phyloP scores from a whole-genome alignment of 108 stramenopile genomes.

The Hondaea fermentalgiana region DNA sequence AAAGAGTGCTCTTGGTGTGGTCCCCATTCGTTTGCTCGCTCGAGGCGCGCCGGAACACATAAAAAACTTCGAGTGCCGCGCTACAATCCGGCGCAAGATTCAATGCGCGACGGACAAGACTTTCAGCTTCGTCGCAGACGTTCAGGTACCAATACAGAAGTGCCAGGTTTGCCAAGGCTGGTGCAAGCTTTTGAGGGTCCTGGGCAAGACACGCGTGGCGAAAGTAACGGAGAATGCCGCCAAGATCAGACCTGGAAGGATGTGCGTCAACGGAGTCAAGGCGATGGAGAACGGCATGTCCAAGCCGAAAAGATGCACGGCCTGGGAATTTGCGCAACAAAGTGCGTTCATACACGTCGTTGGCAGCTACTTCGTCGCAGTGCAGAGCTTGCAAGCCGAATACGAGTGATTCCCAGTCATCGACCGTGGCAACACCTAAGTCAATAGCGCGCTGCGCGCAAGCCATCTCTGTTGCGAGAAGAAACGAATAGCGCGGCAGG shows the following conservation, averaged over 20 bases:
- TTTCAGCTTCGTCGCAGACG: not conserved
- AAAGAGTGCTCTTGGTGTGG: not conserved
- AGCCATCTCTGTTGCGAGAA: not conserved
- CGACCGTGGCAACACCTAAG: not conserved
- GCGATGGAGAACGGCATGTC: not conserved
- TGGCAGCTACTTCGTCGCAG: not conserved
- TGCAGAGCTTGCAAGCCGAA: not conserved
- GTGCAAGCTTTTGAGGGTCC: not conserved
- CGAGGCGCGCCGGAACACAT: not conserved
- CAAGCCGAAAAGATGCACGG: not conserved
- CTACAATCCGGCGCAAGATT: not conserved
- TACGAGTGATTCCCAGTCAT: not conserved
- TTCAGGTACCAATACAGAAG: not conserved
- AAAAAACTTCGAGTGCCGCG: not conserved
- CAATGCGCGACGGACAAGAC: not conserved
- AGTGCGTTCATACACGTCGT: not conserved
- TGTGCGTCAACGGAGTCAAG: not conserved
- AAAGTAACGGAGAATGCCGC: not conserved
- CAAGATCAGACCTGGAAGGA: not conserved
- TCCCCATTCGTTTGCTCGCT: not conserved
- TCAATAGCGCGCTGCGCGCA: not conserved
- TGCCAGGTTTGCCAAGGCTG: not conserved
- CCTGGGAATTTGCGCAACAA: not conserved
- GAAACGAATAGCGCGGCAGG: not conserved
- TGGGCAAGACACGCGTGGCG: not conserved